Evolutionary conservation across 192 early-diverging fungal species (phyloP).

Genomic region (Coemansia sp.): DNA sequence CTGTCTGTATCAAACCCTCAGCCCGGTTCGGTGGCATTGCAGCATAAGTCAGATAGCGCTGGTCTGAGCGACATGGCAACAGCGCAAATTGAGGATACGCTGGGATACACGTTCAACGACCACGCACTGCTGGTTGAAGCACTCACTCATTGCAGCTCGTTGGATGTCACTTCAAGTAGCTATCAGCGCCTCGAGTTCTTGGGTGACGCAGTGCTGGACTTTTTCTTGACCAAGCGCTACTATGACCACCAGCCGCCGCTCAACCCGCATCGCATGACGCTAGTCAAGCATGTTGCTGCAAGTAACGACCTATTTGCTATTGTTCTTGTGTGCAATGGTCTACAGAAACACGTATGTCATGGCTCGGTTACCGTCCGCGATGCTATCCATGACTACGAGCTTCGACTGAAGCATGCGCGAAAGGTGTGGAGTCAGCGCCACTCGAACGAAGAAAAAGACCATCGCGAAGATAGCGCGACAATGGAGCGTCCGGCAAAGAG

Average conservation of each 20-base stretch:
- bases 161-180: constrained; percentile 58
- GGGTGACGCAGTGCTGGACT: constrained; percentile 82
- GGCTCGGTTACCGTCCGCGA: constrained; percentile 56
- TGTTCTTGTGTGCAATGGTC: constrained; percentile 60
- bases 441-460: not conserved
- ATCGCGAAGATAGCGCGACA: not conserved
- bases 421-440: constrained; percentile 15
- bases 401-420: constrained; percentile 50
- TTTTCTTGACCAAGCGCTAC: constrained; percentile 70
- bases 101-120: constrained; percentile 71
- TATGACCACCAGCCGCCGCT: constrained; percentile 67
- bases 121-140: constrained; percentile 71
- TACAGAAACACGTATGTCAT: constrained; percentile 71
- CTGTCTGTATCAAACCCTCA: not conserved
- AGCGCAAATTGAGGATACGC: constrained; percentile 18
- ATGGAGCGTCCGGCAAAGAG: not conserved
- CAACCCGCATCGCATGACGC: constrained; percentile 74
- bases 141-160: constrained; percentile 79
- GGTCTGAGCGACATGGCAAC: constrained; percentile 1
- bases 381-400: constrained; percentile 60
- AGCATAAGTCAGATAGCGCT: not conserved
- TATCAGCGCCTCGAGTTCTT: constrained; percentile 93
- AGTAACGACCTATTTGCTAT: constrained; percentile 84
- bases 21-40: not conserved
- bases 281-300: constrained; percentile 82